These are phyloP conservation scores for Thermoascus crustaceus DNA, from an alignment of 2,329 filamentous ascomycete genomes.

Conservation along the genomic window DNA sequence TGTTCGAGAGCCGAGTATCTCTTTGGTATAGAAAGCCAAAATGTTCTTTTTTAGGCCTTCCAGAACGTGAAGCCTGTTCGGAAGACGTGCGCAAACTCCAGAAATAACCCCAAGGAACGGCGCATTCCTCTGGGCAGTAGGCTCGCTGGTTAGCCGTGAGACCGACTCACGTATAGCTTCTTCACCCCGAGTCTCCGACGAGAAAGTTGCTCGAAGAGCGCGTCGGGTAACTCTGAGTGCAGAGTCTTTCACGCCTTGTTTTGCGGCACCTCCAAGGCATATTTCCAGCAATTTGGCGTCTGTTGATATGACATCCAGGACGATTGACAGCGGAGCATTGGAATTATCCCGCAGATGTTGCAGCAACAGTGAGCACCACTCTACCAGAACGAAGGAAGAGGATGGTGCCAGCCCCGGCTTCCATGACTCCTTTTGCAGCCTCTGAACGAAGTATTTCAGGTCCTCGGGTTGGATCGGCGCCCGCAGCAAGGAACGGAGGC, in stretches of 20 bases:
- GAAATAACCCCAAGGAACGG: constrained; percentile 77
- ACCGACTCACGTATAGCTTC: constrained; percentile 58
- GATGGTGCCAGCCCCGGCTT: constrained; percentile 70
- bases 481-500: constrained; percentile 60
- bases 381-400: constrained; percentile 79
- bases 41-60: constrained; percentile 61
- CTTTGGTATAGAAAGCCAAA: constrained; percentile 74
- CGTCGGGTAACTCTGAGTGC: constrained; percentile 71
- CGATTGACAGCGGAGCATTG: constrained; percentile 53
- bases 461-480: constrained; percentile 44
- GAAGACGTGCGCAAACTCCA: constrained; percentile 71
- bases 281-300: constrained; percentile 69
- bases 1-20: constrained; percentile 71
- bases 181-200: constrained; percentile 48
- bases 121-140: constrained; percentile 58
- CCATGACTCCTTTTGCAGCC: constrained; percentile 62
- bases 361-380: constrained; percentile 79
- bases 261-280: constrained; percentile 60
- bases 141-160: constrained; percentile 60
- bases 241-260: constrained; percentile 59
- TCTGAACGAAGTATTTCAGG: constrained; percentile 53
- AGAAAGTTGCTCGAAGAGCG: constrained; percentile 67
- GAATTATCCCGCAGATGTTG: constrained; percentile 60
- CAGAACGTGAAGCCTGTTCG: constrained; percentile 54
- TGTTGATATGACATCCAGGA: constrained; percentile 56